Conservation (phyloP, 2,329 filamentous ascomycete species). For the Aspergillus sp. region DNA sequence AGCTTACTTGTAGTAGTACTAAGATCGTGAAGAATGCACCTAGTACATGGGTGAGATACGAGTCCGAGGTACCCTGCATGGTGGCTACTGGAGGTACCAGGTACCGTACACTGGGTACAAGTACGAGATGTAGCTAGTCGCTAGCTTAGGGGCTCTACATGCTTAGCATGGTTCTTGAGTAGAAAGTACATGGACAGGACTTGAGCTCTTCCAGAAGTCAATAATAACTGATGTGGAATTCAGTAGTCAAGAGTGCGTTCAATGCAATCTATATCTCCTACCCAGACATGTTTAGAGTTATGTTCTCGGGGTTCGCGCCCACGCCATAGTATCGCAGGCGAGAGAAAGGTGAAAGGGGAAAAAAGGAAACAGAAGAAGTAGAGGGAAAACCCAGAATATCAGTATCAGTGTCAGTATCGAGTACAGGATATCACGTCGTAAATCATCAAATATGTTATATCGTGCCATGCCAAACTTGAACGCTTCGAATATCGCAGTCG, state of each 20-base stretch:
- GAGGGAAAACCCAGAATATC: not conserved
- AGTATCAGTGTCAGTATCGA: not conserved
- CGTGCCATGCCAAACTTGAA: not conserved
- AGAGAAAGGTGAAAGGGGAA: not conserved
- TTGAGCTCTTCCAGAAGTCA: not conserved
- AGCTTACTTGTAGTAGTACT: too few species aligned
- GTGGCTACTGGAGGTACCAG: not conserved
- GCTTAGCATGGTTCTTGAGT: too few species aligned
- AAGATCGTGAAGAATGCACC: not conserved
- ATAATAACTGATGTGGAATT: not conserved
- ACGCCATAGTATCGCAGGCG: not conserved
- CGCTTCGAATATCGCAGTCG: not conserved
- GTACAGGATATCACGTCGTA: constrained; percentile 9
- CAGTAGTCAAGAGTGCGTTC: not conserved
- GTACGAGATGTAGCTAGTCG: not conserved
- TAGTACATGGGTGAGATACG: not conserved
- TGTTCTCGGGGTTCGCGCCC: not conserved
- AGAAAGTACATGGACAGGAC: too few species aligned
- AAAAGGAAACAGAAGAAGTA: not conserved
- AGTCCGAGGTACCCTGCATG: not conserved
- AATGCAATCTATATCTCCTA: not conserved
- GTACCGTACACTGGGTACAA: not conserved
- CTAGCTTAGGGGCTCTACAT: not conserved
- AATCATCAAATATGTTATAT: not conserved
- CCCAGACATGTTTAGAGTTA: not conserved